phyloP scores from a whole-genome alignment of 2,329 filamentous ascomycete species.

The Polychaeton citri region DNA sequence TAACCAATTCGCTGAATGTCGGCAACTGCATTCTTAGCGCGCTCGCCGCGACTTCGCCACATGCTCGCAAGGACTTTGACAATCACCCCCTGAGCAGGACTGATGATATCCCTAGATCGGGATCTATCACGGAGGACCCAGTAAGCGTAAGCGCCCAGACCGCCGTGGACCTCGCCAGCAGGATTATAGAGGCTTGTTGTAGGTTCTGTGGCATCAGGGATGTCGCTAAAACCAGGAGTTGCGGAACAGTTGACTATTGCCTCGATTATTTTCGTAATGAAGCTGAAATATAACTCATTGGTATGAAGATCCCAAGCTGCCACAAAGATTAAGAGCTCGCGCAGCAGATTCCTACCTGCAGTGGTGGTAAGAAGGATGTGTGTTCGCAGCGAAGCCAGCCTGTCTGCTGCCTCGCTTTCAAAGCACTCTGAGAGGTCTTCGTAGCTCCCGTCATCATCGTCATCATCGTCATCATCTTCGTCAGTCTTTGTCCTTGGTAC shows the following conservation, averaged over 20 bases:
- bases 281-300: conserved; percentile 87
- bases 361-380: conserved; percentile 82
- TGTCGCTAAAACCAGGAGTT: not conserved
- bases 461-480: not conserved
- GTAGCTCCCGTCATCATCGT: conserved; percentile 40
- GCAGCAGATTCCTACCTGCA: conserved; percentile 75
- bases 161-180: conserved; percentile 51
- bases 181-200: not conserved
- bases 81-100: conserved; percentile 84
- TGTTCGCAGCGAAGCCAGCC: conserved; percentile 80
- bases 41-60: conserved; percentile 50
- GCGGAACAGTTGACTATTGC: conserved; percentile 40
- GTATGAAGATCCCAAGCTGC: conserved; percentile 94
- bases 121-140: conserved; percentile 64
- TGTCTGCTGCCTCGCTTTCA: conserved; percentile 47
- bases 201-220: not conserved
- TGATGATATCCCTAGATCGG: conserved; percentile 84
- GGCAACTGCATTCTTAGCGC: conserved; percentile 15
- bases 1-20: not conserved
- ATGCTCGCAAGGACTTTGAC: conserved; percentile 84
- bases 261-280: conserved; percentile 91
- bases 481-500: not conserved
- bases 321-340: conserved; percentile 89
- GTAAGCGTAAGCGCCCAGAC: conserved; percentile 82
- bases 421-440: conserved; percentile 40